Conservation (phyloP, 176 grass and related monocot species). For the Saccharum officinarum region DNA sequence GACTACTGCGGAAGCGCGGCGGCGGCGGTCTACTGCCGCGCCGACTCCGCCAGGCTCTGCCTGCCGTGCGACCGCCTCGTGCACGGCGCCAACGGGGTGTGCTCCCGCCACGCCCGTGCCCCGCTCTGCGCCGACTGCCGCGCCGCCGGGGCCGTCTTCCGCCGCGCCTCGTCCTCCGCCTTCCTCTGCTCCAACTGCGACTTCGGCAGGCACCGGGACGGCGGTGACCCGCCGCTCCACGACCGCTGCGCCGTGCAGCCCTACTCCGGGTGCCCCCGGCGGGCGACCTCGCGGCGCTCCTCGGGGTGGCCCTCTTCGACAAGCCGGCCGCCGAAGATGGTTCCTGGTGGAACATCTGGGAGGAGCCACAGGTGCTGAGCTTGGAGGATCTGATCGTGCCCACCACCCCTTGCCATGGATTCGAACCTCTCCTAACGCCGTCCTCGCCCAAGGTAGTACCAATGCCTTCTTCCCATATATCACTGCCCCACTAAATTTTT, state of each 20-base stretch:
- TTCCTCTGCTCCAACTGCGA: constrained; percentile 95
- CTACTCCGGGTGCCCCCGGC: constrained; percentile 39
- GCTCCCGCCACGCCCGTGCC: constrained; percentile 74
- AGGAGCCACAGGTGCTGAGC: constrained; percentile 72
- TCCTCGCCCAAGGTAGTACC: constrained; percentile 62
- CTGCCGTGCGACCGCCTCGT: constrained; percentile 82
- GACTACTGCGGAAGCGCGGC: constrained; percentile 57
- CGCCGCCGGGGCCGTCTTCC: constrained; percentile 50
- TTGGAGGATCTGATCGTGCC: constrained; percentile 84
- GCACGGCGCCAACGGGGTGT: constrained; percentile 93
- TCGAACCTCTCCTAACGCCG: constrained; percentile 68
- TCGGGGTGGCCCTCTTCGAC: constrained; percentile 56
- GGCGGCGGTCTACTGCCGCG: constrained; percentile 79
- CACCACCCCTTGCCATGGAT: constrained; percentile 79
- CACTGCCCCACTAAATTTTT: not conserved
- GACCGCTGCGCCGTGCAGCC: constrained; percentile 44
- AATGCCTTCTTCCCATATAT: not conserved
- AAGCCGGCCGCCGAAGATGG: constrained; percentile 22
- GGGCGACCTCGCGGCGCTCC: constrained; percentile 43
- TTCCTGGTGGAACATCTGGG: constrained; percentile 54
- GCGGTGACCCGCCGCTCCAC: constrained; percentile 10
- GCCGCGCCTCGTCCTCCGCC: constrained; percentile 30
- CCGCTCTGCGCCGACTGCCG: constrained; percentile 75
- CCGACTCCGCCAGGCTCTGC: constrained; percentile 79
- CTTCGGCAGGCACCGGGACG: constrained; percentile 52